phyloP scores from a whole-genome alignment of 805 yeast genomes.

The Komagataella populi region DNA sequence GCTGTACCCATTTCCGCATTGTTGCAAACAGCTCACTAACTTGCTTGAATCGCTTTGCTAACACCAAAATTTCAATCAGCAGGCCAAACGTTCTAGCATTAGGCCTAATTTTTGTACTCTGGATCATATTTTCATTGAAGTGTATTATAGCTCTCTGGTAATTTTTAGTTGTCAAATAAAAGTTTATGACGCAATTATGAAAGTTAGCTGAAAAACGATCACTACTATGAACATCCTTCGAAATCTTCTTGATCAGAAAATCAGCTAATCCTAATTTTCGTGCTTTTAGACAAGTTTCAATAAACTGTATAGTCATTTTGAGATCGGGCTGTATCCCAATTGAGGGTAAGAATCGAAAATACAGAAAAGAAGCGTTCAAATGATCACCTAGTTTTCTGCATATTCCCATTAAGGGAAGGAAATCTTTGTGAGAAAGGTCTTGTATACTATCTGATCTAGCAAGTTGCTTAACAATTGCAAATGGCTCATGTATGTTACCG shows the following conservation, averaged over 20 bases:
- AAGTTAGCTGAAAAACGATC: background rate
- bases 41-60: background rate
- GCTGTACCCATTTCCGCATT: background rate
- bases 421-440: slow-evolving; percentile 4
- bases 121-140: background rate
- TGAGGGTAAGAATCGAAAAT: background rate
- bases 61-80: background rate
- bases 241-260: background rate
- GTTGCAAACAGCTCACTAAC: background rate
- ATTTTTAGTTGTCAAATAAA: background rate
- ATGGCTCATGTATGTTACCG: slow-evolving; percentile 20
- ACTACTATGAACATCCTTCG: background rate
- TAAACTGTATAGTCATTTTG: background rate
- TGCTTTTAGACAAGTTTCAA: background rate
- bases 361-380: background rate
- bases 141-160: background rate
- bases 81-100: background rate
- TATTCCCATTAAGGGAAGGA: slow-evolving; percentile 9
- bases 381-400: slow-evolving; percentile 11
- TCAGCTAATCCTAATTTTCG: background rate
- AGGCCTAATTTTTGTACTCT: background rate
- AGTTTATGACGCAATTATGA: background rate
- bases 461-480: slow-evolving; percentile 10
- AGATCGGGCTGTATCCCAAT: background rate
- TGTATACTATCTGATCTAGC: slow-evolving; percentile 12